phyloP scores from a whole-genome alignment of 164 flowering plant species.

The Santalum album region DNA sequence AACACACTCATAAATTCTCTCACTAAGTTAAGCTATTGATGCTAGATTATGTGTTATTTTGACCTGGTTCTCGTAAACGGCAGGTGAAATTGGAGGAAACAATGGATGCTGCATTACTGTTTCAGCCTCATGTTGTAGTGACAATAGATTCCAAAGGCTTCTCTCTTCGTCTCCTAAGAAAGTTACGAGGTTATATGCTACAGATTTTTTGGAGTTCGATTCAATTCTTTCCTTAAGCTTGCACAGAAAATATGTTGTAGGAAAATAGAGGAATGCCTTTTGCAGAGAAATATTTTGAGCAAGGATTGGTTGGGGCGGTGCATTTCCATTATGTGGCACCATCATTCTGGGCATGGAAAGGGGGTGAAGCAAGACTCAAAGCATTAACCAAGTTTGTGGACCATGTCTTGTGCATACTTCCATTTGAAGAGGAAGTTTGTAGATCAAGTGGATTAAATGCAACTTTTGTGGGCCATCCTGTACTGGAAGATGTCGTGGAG shows the following conservation, averaged over 20 bases:
- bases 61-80: constrained; percentile 9
- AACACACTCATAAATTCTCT: not conserved
- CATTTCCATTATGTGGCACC: constrained; percentile 95
- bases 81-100: constrained; percentile 65
- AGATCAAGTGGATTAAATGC: constrained; percentile 61
- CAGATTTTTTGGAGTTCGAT: constrained; percentile 2
- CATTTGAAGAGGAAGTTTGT: constrained; percentile 80
- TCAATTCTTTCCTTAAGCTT: constrained; percentile 6
- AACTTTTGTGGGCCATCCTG: constrained; percentile 93
- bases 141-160: constrained; percentile 93
- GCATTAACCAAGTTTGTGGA: constrained; percentile 74
- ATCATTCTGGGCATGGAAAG: constrained; percentile 99
- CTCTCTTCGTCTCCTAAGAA: constrained; percentile 73
- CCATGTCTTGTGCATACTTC: constrained; percentile 87
- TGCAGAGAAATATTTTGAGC: constrained; percentile 60
- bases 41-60: not conserved
- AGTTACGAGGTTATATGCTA: constrained; percentile 44
- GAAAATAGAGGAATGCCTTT: constrained; percentile 29
- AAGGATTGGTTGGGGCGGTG: constrained; percentile 32
- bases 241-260: constrained; percentile 20
- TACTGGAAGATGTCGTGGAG: constrained; percentile 64
- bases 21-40: not conserved
- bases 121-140: constrained; percentile 80
- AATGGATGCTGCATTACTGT: constrained; percentile 54
- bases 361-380: constrained; percentile 78